A percentile compares a stretch with the other conserved stretches of the same genome.
phyloP scores from a whole-genome alignment of 495 filamentous ascomycete genomes.

The Penicillium dipodomyicola region DNA sequence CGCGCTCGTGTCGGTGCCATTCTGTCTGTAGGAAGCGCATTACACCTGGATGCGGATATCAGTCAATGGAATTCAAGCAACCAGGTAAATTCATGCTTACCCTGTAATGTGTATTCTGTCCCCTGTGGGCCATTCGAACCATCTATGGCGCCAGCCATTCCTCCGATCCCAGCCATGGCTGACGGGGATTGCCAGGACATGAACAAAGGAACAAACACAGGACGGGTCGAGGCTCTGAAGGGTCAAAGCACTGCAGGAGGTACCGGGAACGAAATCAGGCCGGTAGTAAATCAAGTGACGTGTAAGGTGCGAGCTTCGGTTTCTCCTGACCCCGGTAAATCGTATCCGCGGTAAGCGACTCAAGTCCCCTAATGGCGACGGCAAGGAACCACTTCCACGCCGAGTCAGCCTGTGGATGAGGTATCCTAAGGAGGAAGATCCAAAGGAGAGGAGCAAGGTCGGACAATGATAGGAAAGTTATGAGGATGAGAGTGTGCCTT shows the following conservation, averaged over 20 bases:
- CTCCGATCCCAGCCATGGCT: conserved; percentile 64
- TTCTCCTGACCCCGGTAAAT: conserved; percentile 30
- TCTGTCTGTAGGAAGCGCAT: conserved; percentile 99
- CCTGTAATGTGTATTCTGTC: conserved; percentile 98
- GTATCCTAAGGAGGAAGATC: background rate
- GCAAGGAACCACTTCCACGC: conserved; percentile 24
- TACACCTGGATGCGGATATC: conserved; percentile 60
- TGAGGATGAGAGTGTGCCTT: conserved; percentile 17
- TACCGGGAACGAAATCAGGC: background rate
- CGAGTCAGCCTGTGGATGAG: conserved; percentile 14
- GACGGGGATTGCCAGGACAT: conserved; percentile 65
- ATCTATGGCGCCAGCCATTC: conserved; percentile 54
- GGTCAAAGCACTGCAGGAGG: background rate
- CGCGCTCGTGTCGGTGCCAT: conserved; percentile 98
- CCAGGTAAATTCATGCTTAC: conserved; percentile 44
- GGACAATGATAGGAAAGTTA: conserved; percentile 19
- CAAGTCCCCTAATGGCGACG: conserved; percentile 18
- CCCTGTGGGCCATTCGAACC: conserved; percentile 64
- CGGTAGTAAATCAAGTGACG: conserved; percentile 5
- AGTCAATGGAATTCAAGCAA: conserved; percentile 10
- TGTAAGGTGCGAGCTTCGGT: conserved; percentile 15
- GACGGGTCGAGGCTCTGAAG: background rate
- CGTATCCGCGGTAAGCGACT: conserved; percentile 25
- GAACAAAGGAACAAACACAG: conserved; percentile 33
- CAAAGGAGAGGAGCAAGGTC: conserved; percentile 9